These are phyloP conservation scores for Neonectria punicea DNA, from an alignment of 2,329 filamentous ascomycete species.

Conservation along the genomic window DNA sequence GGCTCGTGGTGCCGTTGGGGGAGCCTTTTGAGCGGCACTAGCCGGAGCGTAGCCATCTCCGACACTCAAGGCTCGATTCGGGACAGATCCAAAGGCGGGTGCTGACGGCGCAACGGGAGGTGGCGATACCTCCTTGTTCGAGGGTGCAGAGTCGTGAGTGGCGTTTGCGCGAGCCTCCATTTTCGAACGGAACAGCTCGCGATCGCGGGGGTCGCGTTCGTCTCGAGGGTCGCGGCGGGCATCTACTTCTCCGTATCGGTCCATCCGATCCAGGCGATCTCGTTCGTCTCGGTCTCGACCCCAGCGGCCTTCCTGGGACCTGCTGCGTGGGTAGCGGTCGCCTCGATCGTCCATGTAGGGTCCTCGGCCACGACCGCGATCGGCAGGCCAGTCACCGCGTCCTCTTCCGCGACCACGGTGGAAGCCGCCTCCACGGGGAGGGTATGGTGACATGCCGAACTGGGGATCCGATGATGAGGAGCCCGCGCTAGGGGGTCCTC, in stretches of 20 bases:
- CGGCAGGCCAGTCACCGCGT: constrained; percentile 53
- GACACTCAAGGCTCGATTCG: constrained; percentile 54
- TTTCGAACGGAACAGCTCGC: constrained; percentile 61
- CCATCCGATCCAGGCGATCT: constrained; percentile 56
- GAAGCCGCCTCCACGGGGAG: constrained; percentile 67
- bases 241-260: constrained; percentile 55
- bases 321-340: constrained; percentile 71
- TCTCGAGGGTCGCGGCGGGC: constrained; percentile 57
- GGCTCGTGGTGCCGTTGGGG: constrained; percentile 64
- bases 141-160: constrained; percentile 58
- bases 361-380: constrained; percentile 65
- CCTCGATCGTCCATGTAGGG: constrained; percentile 68
- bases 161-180: constrained; percentile 59
- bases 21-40: constrained; percentile 56
- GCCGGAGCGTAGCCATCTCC: constrained; percentile 46
- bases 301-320: constrained; percentile 73
- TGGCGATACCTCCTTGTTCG: constrained; percentile 64
- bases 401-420: constrained; percentile 64
- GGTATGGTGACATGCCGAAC: constrained; percentile 62
- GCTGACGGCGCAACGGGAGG: constrained; percentile 68
- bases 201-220: constrained; percentile 58
- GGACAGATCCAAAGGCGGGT: constrained; percentile 67
- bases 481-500: constrained; percentile 73
- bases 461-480: constrained; percentile 76
- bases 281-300: constrained; percentile 66